A percentile compares a stretch with the other conserved stretches of the same genome.
phyloP scores from a whole-genome alignment of 2,329 filamentous ascomycete species.

The Colletotrichum eremochloae region DNA sequence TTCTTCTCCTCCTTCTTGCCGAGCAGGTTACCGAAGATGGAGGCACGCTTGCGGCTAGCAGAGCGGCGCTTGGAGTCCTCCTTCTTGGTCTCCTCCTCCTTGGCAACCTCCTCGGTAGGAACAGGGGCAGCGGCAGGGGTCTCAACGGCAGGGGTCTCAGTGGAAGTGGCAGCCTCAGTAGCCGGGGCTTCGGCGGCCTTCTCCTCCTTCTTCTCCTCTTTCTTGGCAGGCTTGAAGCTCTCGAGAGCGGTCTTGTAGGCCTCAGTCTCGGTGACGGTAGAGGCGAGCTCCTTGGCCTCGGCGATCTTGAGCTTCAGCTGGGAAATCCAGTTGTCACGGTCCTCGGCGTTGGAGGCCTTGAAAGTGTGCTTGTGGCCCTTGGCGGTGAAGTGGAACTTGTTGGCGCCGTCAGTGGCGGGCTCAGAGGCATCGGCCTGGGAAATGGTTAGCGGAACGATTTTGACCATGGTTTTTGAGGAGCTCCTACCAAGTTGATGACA shows the following conservation, averaged over 20 bases:
- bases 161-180: constrained; percentile 50
- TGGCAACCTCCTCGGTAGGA: constrained; percentile 52
- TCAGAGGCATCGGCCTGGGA: constrained; percentile 72
- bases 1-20: constrained; percentile 65
- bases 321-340: constrained; percentile 93
- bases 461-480: constrained; percentile 2
- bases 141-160: constrained; percentile 48
- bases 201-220: constrained; percentile 60
- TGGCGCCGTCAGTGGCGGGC: constrained; percentile 79
- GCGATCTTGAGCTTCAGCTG: constrained; percentile 85
- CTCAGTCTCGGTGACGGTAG: constrained; percentile 81
- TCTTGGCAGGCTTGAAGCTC: constrained; percentile 69
- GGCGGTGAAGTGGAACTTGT: constrained; percentile 88
- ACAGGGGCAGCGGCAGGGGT: constrained; percentile 48
- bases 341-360: constrained; percentile 79
- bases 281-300: constrained; percentile 86
- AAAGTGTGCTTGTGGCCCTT: constrained; percentile 94
- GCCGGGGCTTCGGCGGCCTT: constrained; percentile 57
- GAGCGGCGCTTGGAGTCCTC: constrained; percentile 74
- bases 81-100: constrained; percentile 61
- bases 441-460: constrained; percentile 47
- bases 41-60: constrained; percentile 74
- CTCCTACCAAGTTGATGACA: constrained; percentile 85
- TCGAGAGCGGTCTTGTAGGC: constrained; percentile 89
- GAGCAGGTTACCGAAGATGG: constrained; percentile 71